phyloP scores from a whole-genome alignment of 208 protist genomes.

The Zelonia costaricensis region DNA sequence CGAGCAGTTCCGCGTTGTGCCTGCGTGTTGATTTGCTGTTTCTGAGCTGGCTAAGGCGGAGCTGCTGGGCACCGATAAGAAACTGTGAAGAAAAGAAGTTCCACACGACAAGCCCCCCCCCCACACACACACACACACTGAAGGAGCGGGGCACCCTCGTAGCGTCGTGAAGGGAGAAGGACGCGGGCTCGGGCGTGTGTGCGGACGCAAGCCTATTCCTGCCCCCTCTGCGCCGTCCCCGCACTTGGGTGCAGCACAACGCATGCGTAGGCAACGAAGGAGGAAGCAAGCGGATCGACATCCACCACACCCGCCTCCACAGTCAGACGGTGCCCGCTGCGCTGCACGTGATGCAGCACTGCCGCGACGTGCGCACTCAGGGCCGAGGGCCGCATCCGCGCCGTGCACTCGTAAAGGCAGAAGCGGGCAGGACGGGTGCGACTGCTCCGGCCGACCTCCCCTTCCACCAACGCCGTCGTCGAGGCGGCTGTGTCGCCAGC shows the following conservation, averaged over 20 bases:
- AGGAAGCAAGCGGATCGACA: constrained; percentile 62
- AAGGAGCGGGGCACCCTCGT: no score
- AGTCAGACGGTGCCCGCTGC: not conserved
- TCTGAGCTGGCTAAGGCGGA: no score
- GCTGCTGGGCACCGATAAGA: no score
- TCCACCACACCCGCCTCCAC: constrained; percentile 61
- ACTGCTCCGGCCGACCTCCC: not conserved
- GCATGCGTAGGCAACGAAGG: constrained; percentile 50
- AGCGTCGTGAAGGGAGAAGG: no score
- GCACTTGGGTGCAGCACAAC: constrained; percentile 18
- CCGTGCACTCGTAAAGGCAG: constrained; percentile 26
- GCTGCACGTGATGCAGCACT: not conserved
- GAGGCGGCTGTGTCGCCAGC: not conserved
- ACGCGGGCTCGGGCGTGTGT: no score
- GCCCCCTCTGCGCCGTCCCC: no score
- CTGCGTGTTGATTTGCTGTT: no score
- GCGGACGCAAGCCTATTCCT: no score
- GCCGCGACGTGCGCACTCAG: constrained; percentile 5
- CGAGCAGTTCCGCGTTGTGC: no score
- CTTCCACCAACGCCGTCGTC: not conserved
- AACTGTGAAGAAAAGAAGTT: no score
- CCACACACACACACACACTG: no score
- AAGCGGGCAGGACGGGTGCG: constrained; percentile 3
- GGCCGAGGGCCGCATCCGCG: constrained; percentile 2
- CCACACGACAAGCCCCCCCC: no score